Evolutionary conservation across 768 basidiomycete species (phyloP).

Genomic region (Coprinellus micaceus): DNA sequence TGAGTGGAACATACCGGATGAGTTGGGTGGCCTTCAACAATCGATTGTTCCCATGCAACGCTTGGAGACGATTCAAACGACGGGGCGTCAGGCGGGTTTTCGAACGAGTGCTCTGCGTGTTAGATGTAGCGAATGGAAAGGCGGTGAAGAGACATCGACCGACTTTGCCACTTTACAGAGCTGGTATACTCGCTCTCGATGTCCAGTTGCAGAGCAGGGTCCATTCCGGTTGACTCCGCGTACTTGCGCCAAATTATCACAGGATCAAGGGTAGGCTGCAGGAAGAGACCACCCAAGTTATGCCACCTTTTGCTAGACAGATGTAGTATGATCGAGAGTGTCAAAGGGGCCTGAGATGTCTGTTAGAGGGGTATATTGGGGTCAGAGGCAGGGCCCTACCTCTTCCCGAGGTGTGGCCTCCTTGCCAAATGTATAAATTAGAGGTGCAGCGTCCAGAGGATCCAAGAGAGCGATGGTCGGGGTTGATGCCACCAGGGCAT

Average conservation of each 20-base stretch:
- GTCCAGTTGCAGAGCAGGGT: constrained; percentile 30
- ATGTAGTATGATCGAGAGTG: too few species aligned
- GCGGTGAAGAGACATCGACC: constrained; percentile 8
- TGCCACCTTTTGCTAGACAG: neutral
- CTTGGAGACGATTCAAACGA: constrained; percentile 40
- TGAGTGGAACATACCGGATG: constrained; percentile 42
- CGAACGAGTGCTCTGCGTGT: constrained; percentile 42
- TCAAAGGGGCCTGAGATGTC: too few species aligned
- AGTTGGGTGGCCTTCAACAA: constrained; percentile 58
- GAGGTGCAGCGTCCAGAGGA: constrained; percentile 51
- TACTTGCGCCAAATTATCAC: constrained; percentile 43
- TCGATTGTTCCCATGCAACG: constrained; percentile 59
- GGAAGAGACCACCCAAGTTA: constrained; percentile 8
- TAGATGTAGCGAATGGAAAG: neutral
- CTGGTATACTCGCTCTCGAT: constrained; percentile 47
- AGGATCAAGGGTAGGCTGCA: constrained; percentile 23
- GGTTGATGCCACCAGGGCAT: constrained; percentile 17
- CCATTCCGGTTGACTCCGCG: constrained; percentile 32
- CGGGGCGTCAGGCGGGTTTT: constrained; percentile 44
- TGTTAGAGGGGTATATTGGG: too few species aligned
- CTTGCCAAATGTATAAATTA: constrained; percentile 30
- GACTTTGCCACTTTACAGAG: constrained; percentile 54
- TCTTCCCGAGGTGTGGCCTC: too few species aligned
- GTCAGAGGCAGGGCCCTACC: too few species aligned
- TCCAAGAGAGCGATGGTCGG: constrained; percentile 48